phyloP scores from a whole-genome alignment of 2,329 filamentous ascomycete genomes.

The Xylariaceae sp. region DNA sequence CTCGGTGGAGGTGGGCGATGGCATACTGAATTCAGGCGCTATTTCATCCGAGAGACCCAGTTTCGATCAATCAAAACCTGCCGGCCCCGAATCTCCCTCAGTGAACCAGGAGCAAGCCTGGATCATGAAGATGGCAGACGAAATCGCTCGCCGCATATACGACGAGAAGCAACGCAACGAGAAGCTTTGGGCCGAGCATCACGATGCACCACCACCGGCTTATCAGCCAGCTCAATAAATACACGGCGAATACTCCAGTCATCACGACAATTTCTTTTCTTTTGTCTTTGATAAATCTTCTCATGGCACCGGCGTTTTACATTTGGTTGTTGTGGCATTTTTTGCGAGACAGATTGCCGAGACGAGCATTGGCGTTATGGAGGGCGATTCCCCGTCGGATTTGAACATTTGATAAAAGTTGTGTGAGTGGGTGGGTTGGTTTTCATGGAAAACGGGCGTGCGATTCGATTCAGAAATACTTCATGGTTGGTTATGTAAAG shows the following conservation, averaged over 20 bases:
- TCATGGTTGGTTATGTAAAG: neutral
- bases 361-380: conserved; percentile 19
- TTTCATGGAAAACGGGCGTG: conserved; percentile 9
- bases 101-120: conserved; percentile 73
- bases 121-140: conserved; percentile 89
- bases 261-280: conserved; percentile 4
- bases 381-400: conserved; percentile 6
- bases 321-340: conserved; percentile 8
- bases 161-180: conserved; percentile 67
- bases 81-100: conserved; percentile 46
- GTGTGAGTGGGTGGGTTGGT: neutral
- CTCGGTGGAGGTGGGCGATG: conserved; percentile 13
- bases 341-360: conserved; percentile 9
- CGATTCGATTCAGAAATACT: conserved; percentile 3
- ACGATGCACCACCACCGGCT: conserved; percentile 55
- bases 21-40: conserved; percentile 7
- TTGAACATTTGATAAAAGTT: conserved; percentile 10
- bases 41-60: conserved; percentile 28
- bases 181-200: conserved; percentile 48
- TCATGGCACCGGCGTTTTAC: conserved; percentile 17
- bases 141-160: conserved; percentile 81
- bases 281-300: conserved; percentile 16
- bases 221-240: conserved; percentile 49
- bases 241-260: conserved; percentile 5
- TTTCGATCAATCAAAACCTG: conserved; percentile 30